Percentiles rank a stretch among this genome's conserved stretches.
These are phyloP conservation scores for Vitis hybrid DNA, from an alignment of 177 flowering plant species.

Conservation along the genomic window DNA sequence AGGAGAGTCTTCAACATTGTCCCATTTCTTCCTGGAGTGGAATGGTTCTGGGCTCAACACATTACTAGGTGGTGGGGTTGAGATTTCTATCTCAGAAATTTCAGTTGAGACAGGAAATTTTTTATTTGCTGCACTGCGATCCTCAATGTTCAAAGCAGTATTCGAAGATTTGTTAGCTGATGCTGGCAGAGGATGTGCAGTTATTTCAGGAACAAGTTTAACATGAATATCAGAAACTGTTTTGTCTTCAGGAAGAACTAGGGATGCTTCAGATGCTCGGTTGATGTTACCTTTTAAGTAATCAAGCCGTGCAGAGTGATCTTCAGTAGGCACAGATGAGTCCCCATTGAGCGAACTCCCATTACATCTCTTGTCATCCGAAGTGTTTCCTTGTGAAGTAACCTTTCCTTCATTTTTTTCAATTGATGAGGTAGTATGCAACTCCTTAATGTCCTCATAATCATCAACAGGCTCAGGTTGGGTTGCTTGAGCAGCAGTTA, in stretches of 20 bases:
- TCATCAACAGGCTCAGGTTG: conserved; percentile 17
- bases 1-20: conserved; percentile 43
- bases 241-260: conserved; percentile 19
- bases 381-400: conserved; percentile 12
- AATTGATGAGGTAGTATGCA: conserved; percentile 28
- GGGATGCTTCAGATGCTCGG: conserved; percentile 17
- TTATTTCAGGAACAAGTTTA: conserved; percentile 16
- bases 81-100: conserved; percentile 48
- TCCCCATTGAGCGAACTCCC: neutral
- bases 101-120: conserved; percentile 22
- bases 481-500: conserved; percentile 10
- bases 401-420: conserved; percentile 26
- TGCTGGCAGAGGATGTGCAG: conserved; percentile 22
- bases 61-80: conserved; percentile 47
- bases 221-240: neutral
- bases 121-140: conserved; percentile 17
- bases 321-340: conserved; percentile 12
- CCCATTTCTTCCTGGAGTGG: conserved; percentile 77
- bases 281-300: conserved; percentile 16
- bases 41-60: conserved; percentile 32
- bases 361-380: conserved; percentile 21
- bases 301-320: conserved; percentile 12
- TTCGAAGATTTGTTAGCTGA: conserved; percentile 15
- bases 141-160: conserved; percentile 20
- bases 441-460: conserved; percentile 37